Conservation (phyloP, 2,329 filamentous ascomycete species). For the Pseudocercospora pini-densiflorae region DNA sequence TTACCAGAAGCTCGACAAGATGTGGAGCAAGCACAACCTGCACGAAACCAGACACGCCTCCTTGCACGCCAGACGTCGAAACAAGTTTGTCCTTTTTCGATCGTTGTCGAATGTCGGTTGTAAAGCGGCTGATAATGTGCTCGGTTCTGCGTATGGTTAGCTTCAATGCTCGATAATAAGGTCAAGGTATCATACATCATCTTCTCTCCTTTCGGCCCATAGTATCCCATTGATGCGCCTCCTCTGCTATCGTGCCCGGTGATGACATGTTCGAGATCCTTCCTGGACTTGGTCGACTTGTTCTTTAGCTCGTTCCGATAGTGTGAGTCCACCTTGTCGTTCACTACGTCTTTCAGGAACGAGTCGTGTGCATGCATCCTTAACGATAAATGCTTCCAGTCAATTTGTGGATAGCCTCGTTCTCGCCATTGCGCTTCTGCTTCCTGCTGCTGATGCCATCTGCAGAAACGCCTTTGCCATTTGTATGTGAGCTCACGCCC, state of each 20-base stretch:
- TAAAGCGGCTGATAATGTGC: slow-evolving; percentile 37
- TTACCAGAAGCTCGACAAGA: slow-evolving; percentile 40
- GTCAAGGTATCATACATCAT: slow-evolving; percentile 35
- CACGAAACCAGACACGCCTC: slow-evolving; percentile 43
- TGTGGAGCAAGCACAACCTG: slow-evolving; percentile 44
- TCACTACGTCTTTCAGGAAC: slow-evolving; percentile 34
- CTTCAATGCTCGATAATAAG: not conserved
- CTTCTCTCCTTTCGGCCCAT: slow-evolving; percentile 42
- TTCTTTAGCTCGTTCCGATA: slow-evolving; percentile 35
- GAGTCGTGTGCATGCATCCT: slow-evolving; percentile 35
- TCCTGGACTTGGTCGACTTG: slow-evolving; percentile 29
- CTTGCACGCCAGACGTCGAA: slow-evolving; percentile 37
- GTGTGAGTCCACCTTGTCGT: slow-evolving; percentile 27
- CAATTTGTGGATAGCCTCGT: slow-evolving; percentile 40
- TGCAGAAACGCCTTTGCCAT: slow-evolving; percentile 42
- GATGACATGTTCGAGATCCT: slow-evolving; percentile 26
- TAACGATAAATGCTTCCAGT: slow-evolving; percentile 36
- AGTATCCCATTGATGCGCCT: slow-evolving; percentile 39
- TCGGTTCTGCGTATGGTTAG: slow-evolving; percentile 34
- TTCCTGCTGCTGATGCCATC: slow-evolving; percentile 34
- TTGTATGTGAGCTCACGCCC: slow-evolving; percentile 35
- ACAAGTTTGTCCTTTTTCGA: slow-evolving; percentile 38
- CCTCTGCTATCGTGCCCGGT: slow-evolving; percentile 15
- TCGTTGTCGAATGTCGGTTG: slow-evolving; percentile 34
- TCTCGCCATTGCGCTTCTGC: slow-evolving; percentile 37